Base-by-base conservation (phyloP, 2,329 filamentous ascomycete genomes). In the Coniochaeta hoffmannii region DNA sequence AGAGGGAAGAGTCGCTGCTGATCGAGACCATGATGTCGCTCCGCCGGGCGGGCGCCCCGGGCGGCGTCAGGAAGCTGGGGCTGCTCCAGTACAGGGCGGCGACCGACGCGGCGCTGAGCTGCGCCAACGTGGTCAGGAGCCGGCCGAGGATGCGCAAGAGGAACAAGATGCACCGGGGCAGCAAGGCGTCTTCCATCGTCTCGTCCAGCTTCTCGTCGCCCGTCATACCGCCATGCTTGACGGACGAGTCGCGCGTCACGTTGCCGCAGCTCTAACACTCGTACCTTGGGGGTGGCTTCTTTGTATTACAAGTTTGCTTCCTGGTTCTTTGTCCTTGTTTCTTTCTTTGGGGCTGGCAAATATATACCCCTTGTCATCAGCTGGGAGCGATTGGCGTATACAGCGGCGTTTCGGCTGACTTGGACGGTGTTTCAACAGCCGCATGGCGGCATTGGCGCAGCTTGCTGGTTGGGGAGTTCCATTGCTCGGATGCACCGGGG, bases 61-160 rank as follows among this genome's bases (percentile, higher is more conserved):
- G 57, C 8, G 61, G 62, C 54, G 53, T 68, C 35, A 59, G 60
- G 36, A 66, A 63, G 53, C 32, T 22, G 41, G 53, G 63, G 4
- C 55, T 61, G 11, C 59, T 69, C 38, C 63, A 60, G 2, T 66
- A 65, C 49, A 63, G 60, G 4, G 57, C 64, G 24, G 66, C 68
- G 8, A 61, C 62, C 2, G 69, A 70, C 19, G 64, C 62, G 17
- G 68, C 67, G 1, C 41, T 67, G 54, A 63, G 65, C 26, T 70
- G 67, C 54, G 57, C 61, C 7, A 69, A 69, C 26, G 61, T 70
- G 28, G 67, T 71, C 31, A 62, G 61, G 36, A 69, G 57, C 56
- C 63, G 60, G 36, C 68, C 68, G n/a, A 64, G 68, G 22, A 71
- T 71, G 69, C 65, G 68, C 9, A 67, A 62, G 57, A 62, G 68